Percentiles rank a stretch among this genome's conserved stretches.
These are phyloP conservation scores for Ceratocystis diversiconidia DNA, from an alignment of 2,329 filamentous ascomycete species.

Conservation along the genomic window DNA sequence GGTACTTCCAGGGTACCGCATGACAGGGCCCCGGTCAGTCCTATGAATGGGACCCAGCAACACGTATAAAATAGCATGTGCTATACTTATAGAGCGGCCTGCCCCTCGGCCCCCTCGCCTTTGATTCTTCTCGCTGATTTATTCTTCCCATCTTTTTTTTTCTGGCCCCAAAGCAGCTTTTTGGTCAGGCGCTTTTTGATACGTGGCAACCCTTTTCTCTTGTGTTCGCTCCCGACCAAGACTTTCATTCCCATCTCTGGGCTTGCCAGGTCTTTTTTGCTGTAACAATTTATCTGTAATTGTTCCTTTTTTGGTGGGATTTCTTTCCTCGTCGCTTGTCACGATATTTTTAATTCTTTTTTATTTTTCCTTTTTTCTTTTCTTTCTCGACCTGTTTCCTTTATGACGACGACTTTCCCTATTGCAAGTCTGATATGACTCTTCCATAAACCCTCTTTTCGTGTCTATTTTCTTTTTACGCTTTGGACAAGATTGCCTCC, in stretches of 20 bases:
- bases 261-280: background rate
- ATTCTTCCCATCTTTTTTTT: conserved; percentile 16
- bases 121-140: conserved; percentile 17
- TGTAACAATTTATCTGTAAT: background rate
- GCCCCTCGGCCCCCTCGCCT: conserved; percentile 26
- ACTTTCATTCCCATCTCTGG: background rate
- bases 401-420: background rate
- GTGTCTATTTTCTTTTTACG: conserved; percentile 6
- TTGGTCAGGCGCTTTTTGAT: conserved; percentile 5
- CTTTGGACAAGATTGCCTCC: background rate
- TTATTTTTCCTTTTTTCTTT: background rate
- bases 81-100: conserved; percentile 32
- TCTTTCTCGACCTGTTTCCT: background rate
- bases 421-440: background rate
- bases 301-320: background rate
- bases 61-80: conserved; percentile 35
- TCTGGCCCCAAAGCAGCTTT: conserved; percentile 6
- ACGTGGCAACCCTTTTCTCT: conserved; percentile 9
- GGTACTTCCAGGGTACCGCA: conserved; percentile 16
- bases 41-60: conserved; percentile 12
- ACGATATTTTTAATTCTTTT: conserved; percentile 7
- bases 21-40: conserved; percentile 1
- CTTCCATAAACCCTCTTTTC: conserved; percentile 4
- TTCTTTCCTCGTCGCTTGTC: background rate
- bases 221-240: background rate